Evolutionary conservation across 495 filamentous ascomycete genomes (phyloP), one percentile per base, ranked within the genome.

Genomic region (Penicillium paxilli): DNA sequence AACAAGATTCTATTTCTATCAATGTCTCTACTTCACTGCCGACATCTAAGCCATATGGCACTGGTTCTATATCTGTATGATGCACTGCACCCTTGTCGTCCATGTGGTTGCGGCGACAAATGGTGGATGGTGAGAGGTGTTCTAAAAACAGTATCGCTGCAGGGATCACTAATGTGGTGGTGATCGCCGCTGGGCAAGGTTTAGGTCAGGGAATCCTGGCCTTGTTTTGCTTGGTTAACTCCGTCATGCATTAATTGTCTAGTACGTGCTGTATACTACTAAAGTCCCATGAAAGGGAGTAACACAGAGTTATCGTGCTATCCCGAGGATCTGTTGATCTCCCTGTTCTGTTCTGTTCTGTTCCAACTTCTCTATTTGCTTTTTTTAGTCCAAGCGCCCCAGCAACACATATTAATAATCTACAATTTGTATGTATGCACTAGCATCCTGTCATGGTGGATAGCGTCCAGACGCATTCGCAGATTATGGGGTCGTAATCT

Each of bases 81-180:
- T 2, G 28, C 9, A 12, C 47, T 44, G 30, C 24, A 33, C 17
- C 35, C 52, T 21, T 55, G 46, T 45, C 46, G 16, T 44, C 52
- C 52, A 55, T 55, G 52, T 55, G 52, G 52, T 41, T 33, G 52
- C 52, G 46, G 45, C 52, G 10, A 38, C 35, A 38, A 38, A 38
- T 38, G n/a, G 35, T 19, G 35, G 35, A n/a, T 38, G 14, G 35
- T 38, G 35, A 38, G 35, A 19, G 35, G 33, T n/a, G 20, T 42
- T 35, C 51, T 54, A 54, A 54, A 54, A 40, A 48, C 44, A 54
- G 51, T 25, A 54, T 9, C 20, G n/a, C 16, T 28, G n/a, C 35
- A 38, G n/a, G 35, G n/a, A 38, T 38, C 4, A 16, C 16, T n/a
- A 2, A 38, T n/a, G 9, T 38, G 35, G 35, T 38, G 35, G 14